These are phyloP conservation scores for Auxenochlorella pyrenoidosa DNA, from an alignment of 139 green algal genomes.

Conservation along the genomic window DNA sequence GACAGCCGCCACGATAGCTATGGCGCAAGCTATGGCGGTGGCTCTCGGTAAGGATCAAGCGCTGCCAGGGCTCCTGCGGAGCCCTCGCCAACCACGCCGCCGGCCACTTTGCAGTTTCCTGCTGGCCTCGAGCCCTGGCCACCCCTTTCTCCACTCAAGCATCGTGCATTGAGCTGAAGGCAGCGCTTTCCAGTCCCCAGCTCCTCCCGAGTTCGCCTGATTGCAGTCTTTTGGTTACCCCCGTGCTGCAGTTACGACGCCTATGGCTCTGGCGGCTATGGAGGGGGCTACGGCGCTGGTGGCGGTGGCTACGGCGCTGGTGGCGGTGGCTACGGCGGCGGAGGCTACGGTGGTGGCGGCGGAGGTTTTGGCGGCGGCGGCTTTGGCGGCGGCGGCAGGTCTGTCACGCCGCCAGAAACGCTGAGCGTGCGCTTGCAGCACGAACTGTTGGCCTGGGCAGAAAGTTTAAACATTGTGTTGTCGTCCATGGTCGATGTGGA, in stretches of 20 bases:
- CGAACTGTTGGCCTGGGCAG: too few relatives aligned
- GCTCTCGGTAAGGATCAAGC: conserved; percentile 32
- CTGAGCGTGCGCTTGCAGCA: too few relatives aligned
- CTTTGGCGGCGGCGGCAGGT: conserved; percentile 22
- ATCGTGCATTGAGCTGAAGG: too few relatives aligned
- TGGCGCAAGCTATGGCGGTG: conserved; percentile 34
- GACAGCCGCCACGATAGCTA: conserved; percentile 10
- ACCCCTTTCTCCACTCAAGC: too few relatives aligned
- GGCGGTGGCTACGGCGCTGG: conserved; percentile 37
- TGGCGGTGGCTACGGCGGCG: conserved; percentile 23
- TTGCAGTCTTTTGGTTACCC: too few relatives aligned
- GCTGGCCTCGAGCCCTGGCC: too few relatives aligned
- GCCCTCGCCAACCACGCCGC: too few relatives aligned
- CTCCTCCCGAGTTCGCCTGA: too few relatives aligned
- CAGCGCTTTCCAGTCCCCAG: too few relatives aligned
- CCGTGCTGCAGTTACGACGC: neutral
- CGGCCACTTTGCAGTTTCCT: neutral
- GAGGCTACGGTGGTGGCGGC: conserved; percentile 32
- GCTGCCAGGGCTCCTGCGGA: neutral
- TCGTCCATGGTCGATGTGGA: too few relatives aligned
- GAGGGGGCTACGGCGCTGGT: conserved; percentile 32
- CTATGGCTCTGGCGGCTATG: conserved; percentile 10
- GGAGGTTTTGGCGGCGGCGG: conserved; percentile 46
- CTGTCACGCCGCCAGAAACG: neutral
- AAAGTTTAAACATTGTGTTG: too few relatives aligned